phyloP scores from a whole-genome alignment of 139 green algal species.

The Chlorella sp. region DNA sequence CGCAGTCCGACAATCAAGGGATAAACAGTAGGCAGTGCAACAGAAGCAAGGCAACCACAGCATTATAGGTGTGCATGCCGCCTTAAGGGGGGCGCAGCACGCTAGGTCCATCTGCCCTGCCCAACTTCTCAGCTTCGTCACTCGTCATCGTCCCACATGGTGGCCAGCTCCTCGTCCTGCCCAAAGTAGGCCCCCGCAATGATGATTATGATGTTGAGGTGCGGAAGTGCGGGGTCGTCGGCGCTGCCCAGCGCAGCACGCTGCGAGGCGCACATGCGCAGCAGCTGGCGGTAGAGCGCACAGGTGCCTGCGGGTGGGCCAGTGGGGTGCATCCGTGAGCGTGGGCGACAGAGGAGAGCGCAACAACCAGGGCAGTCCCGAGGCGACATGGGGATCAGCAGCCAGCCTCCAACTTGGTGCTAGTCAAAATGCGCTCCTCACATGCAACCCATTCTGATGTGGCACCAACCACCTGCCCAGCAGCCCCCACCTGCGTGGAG shows the following conservation, averaged over 20 bases:
- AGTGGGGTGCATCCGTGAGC: neutral
- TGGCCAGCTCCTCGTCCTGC: constrained; percentile 72
- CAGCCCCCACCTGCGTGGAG: constrained; percentile 32
- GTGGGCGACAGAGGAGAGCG: neutral
- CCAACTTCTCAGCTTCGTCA: neutral
- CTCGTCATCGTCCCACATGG: constrained; percentile 40
- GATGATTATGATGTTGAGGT: constrained; percentile 79
- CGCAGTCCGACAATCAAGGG: no score
- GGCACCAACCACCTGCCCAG: no score
- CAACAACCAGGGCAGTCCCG: neutral
- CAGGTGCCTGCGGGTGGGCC: constrained; percentile 28
- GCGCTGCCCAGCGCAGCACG: constrained; percentile 30
- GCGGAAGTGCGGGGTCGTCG: constrained; percentile 55
- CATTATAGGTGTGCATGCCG: no score
- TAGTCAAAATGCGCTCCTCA: neutral
- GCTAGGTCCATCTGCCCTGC: no score
- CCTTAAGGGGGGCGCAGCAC: no score
- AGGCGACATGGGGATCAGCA: neutral
- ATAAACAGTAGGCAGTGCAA: no score
- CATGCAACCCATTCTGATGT: neutral
- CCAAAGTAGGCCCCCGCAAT: constrained; percentile 82
- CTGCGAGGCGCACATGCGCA: constrained; percentile 58
- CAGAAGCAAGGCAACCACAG: no score
- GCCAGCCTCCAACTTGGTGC: neutral
- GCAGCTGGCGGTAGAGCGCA: constrained; percentile 54